Base-by-base conservation (phyloP, 176 grass and related monocot species). In the Hsuehochloa calcarea region DNA sequence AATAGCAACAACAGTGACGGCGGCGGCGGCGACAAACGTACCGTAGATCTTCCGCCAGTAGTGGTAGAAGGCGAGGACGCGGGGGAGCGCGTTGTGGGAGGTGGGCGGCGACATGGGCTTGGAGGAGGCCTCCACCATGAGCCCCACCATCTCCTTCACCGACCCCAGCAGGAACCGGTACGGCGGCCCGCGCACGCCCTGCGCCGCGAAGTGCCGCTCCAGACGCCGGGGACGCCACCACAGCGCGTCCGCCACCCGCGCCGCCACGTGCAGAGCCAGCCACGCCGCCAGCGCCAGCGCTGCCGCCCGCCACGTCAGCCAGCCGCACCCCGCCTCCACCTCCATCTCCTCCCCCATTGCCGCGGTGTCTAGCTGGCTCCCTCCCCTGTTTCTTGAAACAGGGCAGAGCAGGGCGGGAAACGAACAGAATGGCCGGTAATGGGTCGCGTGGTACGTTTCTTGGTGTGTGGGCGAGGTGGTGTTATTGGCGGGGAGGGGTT, bases 21-120 rank as follows among this genome's bases (percentile, higher is more conserved):
- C 16, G 27, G 70, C 34, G 34, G 50, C 3, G 66, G 1, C 6
- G 10, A 6, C 25, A 27, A 38, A 77, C 74, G 46, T 77, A 97
- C 94, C 94, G 84, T 97, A 97, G 81, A 94, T 97, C 84, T 94
- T 97, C 51, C 88, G 73, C 94, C 94, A 97, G 78, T 97, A 92
- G 89, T 92, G 92, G 88, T 97, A 97, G 86, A 97, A 97, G 68
- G 92, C 80, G 81, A 97, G 94, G 60, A 97, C 94, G 50, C 94
- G 85, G 43, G 92, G 94, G 54, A 97, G 89, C n/a, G 93, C 91
- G 83, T 94, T 87, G 84, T 97, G 92, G 14, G 92, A 91, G 79
- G 82, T 91, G 31, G 89, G 77, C n/a, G 92, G 94, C 49, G 87
- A 79, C 92, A 94, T 94, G 72, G 92, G 88, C 46, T 87, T 94